Evolutionary conservation across 1,284 basidiomycete species (phyloP), one percentile per base, ranked within the genome.

Genomic region (Boletellus dicymbophilus): DNA sequence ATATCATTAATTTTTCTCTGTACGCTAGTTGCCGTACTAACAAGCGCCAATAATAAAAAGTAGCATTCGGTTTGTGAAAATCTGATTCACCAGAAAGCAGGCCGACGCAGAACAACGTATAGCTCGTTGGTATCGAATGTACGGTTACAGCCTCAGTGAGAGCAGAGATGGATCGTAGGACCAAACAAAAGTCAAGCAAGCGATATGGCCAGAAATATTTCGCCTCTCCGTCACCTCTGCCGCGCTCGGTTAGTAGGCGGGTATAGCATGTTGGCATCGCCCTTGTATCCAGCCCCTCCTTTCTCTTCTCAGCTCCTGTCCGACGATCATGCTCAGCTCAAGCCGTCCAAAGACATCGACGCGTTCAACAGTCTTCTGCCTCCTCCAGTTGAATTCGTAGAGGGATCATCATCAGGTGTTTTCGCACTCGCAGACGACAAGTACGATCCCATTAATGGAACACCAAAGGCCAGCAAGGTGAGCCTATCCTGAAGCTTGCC

Each of bases 401-500:
- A 91, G 64, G 89, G 88, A 20, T 90, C 88, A 3, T 90, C 88
- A 10, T 82, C 87, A 36, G 85, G 86, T 1, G 72, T 81, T 12
- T 70, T 90, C 27, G 82, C 82, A 47, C 75, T 86, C 8, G 77
- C 79, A 36, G 85, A 87, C 58, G 82, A 82, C 41, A 88, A 84
- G 63, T 91, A 90, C 63, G 80, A 88, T 56, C 84, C 88, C 20
- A 89, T 91, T 62, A 91, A 91, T 57, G 78, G 71, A 43, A 76
- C 75, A 15, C 80, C 79, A 44, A 58, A 77, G 67, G 55, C 53
- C 57, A 56, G 54, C 53, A 52, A 76, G 77, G 65, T 67, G 51
- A 55, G 54, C 37, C n/a, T n/a, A n/a, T 34, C 22, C 37, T 20
- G 37, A 28, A 33, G 40, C 25, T 31, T 12, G 16, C 34, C 41